Conservation (phyloP, 2,329 filamentous ascomycete genomes). For the Coleophoma crateriformis region DNA sequence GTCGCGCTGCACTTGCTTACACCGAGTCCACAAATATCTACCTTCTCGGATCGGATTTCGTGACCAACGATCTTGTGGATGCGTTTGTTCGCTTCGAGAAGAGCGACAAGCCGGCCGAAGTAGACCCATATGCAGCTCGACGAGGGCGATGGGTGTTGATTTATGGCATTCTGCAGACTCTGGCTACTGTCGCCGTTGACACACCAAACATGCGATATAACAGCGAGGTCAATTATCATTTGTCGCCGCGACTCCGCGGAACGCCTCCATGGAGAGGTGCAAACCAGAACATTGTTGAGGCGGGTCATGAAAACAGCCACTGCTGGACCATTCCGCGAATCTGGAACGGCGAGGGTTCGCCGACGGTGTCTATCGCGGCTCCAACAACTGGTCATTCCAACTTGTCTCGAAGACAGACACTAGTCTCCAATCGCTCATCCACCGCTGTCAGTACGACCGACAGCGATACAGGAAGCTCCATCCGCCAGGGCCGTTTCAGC, state of each 20-base stretch:
- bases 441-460: conserved; percentile 2
- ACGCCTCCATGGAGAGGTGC: conserved; percentile 49
- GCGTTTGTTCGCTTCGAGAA: conserved; percentile 53
- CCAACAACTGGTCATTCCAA: not conserved
- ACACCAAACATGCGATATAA: conserved; percentile 45
- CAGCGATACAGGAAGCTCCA: conserved; percentile 6
- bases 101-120: conserved; percentile 39
- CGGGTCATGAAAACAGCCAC: conserved; percentile 22
- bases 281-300: conserved; percentile 18
- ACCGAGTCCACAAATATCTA: conserved; percentile 56
- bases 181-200: conserved; percentile 54
- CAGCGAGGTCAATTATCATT: conserved; percentile 49
- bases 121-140: conserved; percentile 49
- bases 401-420: not conserved
- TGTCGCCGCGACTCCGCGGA: conserved; percentile 47
- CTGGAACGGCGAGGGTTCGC: conserved; percentile 13
- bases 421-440: not conserved
- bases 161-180: conserved; percentile 54
- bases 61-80: conserved; percentile 48
- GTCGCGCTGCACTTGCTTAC: conserved; percentile 40
- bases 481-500: conserved; percentile 1
- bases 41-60: conserved; percentile 45
- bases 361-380: not conserved
- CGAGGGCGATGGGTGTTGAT: conserved; percentile 56
- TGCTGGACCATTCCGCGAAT: conserved; percentile 24